Conservation (phyloP, 1,284 basidiomycete species). For the Boletus hoseneyae region DNA sequence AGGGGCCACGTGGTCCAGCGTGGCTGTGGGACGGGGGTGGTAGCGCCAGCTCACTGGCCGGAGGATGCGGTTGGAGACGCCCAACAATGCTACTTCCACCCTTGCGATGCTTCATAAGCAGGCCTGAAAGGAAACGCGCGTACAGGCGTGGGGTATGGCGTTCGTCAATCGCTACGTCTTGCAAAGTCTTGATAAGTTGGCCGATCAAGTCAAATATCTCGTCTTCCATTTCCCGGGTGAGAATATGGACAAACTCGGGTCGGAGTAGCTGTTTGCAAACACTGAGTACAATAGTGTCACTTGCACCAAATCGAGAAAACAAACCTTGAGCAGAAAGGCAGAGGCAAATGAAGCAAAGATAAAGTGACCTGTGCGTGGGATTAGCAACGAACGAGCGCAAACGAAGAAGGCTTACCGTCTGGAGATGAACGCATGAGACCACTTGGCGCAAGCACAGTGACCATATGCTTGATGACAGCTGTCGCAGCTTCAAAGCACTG, state of each 20-base stretch:
- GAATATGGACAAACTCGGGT: conserved; percentile 63
- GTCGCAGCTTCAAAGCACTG: conserved; percentile 70
- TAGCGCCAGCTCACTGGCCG: conserved; percentile 23
- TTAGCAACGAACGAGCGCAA: background rate
- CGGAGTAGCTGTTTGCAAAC: conserved; percentile 54
- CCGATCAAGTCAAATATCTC: conserved; percentile 71
- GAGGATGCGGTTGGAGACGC: conserved; percentile 25
- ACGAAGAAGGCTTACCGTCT: conserved; percentile 49
- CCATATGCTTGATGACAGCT: conserved; percentile 60
- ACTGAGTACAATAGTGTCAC: background rate
- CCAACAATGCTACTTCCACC: conserved; percentile 47
- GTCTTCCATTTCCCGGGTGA: conserved; percentile 54
- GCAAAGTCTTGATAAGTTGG: conserved; percentile 65
- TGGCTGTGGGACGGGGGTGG: conserved; percentile 10
- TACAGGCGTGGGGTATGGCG: conserved; percentile 78
- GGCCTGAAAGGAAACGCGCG: conserved; percentile 70
- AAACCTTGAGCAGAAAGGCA: conserved; percentile 78
- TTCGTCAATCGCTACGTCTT: conserved; percentile 78
- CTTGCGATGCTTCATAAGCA: conserved; percentile 63
- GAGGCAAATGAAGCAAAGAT: conserved; percentile 84
- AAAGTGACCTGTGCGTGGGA: conserved; percentile 59
- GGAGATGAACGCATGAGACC: conserved; percentile 82
- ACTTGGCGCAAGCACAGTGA: conserved; percentile 62
- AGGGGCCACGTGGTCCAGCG: conserved; percentile 3
- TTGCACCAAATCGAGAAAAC: conserved; percentile 1